A percentile compares a stretch with the other conserved stretches of the same genome.
phyloP scores from a whole-genome alignment of 805 yeast genomes.

The Cyberlindnera americana region DNA sequence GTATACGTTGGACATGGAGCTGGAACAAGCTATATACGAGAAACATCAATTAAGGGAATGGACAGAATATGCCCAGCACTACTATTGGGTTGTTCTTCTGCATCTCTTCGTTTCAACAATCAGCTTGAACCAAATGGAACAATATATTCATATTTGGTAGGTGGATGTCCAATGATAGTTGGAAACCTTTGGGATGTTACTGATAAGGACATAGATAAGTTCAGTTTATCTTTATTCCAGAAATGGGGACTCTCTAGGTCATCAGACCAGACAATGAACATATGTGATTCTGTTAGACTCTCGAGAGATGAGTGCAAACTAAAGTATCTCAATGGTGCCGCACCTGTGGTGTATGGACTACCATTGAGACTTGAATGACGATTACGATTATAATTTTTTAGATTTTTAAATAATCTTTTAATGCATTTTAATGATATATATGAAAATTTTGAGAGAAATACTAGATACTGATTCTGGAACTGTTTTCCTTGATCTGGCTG shows the following conservation, averaged over 20 bases:
- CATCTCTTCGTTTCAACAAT: constrained; percentile 55
- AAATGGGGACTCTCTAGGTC: constrained; percentile 57
- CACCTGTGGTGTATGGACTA: constrained; percentile 87
- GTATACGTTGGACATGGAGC: constrained; percentile 95
- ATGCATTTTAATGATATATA: constrained; percentile 4
- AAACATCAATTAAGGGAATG: constrained; percentile 47
- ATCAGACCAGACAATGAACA: constrained; percentile 16
- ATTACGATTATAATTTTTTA: constrained; percentile 2
- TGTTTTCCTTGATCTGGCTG: constrained; percentile 24
- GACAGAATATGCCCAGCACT: constrained; percentile 52
- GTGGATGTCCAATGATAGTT: constrained; percentile 78
- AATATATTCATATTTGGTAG: constrained; percentile 66
- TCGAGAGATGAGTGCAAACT: constrained; percentile 70
- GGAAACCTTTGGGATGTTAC: constrained; percentile 97
- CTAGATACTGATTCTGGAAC: constrained; percentile 10
- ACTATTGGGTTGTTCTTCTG: constrained; percentile 90
- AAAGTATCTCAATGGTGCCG: constrained; percentile 81
- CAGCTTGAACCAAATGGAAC: constrained; percentile 73
- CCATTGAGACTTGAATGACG: constrained; percentile 44
- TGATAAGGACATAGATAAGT: constrained; percentile 88
- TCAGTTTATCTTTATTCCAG: constrained; percentile 57
- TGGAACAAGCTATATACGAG: constrained; percentile 77
- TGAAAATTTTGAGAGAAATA: too few relatives aligned
- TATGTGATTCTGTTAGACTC: constrained; percentile 53
- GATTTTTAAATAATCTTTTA: neutral